phyloP scores from a whole-genome alignment of 2,329 filamentous ascomycete species.

The Fusarium lyarnte region DNA sequence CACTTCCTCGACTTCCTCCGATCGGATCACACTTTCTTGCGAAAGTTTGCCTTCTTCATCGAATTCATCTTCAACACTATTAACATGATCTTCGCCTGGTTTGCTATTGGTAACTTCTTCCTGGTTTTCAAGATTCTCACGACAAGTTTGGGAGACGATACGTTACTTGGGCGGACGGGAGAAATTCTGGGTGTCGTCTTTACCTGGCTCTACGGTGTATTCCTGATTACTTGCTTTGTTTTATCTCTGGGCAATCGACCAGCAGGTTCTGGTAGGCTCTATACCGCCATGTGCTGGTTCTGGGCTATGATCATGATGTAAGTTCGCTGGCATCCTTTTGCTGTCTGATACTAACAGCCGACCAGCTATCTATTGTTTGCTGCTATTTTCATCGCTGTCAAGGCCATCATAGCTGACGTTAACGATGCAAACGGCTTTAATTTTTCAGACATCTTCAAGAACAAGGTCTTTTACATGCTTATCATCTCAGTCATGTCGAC shows the following conservation, averaged over 20 bases:
- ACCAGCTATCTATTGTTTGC: slow-evolving; percentile 89
- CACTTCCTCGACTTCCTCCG: slow-evolving; percentile 98
- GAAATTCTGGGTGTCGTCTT: slow-evolving; percentile 88
- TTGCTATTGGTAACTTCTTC: slow-evolving; percentile 98
- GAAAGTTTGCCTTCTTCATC: slow-evolving; percentile 89
- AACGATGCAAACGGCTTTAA: slow-evolving; percentile 69
- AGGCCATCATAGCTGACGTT: slow-evolving; percentile 80
- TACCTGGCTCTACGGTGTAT: slow-evolving; percentile 94
- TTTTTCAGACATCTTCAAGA: slow-evolving; percentile 79
- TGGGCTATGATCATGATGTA: slow-evolving; percentile 95
- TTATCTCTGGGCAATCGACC: slow-evolving; percentile 93
- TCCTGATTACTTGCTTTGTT: slow-evolving; percentile 93
- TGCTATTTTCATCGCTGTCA: slow-evolving; percentile 91
- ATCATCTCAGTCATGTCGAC: slow-evolving; percentile 93
- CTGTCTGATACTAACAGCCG: slow-evolving; percentile 32
- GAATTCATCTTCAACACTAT: slow-evolving; percentile 95
- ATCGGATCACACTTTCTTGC: slow-evolving; percentile 85
- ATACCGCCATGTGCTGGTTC: slow-evolving; percentile 98
- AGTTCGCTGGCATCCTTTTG: slow-evolving; percentile 46
- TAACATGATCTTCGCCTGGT: slow-evolving; percentile 99
- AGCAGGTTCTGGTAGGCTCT: slow-evolving; percentile 91
- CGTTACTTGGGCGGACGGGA: slow-evolving; percentile 80
- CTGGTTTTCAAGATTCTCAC: slow-evolving; percentile 98
- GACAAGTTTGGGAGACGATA: slow-evolving; percentile 75
- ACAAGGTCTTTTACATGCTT: slow-evolving; percentile 90